Base-by-base conservation (phyloP, 345 rosid genomes). In the Pelargonium nanum region DNA sequence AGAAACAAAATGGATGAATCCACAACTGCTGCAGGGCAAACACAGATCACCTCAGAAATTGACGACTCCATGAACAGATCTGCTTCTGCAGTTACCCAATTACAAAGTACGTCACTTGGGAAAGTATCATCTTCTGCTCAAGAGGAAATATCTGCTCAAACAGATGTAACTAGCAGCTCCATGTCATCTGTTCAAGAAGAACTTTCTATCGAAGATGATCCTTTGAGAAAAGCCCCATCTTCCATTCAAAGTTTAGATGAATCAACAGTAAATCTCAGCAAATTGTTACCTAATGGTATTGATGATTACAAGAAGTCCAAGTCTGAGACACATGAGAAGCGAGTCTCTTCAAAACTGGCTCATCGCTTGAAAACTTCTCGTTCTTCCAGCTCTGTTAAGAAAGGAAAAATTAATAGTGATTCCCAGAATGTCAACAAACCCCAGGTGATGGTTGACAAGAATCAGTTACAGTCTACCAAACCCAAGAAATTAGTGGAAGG, bases 401-500 rank as follows among this genome's bases (percentile, higher is more conserved):
- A 79, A 70, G 88, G 82, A 58, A 89, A 77, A 76, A 68, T 65
- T 61, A 56, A 58, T 63, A 54, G 28, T 62, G 63, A 24, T 77
- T 71, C 70, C 62, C 62, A 70, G 52, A 79, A 62, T 71, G 67
- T 63, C 61, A 83, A 62, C 62, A 93, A 83, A 81, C 71, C 75
- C 74, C 90, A 77, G 71, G 66, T 74, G 25, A 55, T 64, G 48
- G 74, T 75, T 56, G 72, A 57, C 68, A 89, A 83, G 77, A 53
- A 83, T 69, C 88, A 76, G 68, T 62, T 73, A 72, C 66, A 65
- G 61, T 45, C 78, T 56, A 50, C 67, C 61, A 93, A 87, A 79
- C 71, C 83, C 61, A 85, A 77, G 74, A 89, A 76, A 70, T 25
- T 74, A 52, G 68, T 64, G 61, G 91, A 87, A 72, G 84, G 76